These are phyloP conservation scores for Scleroderma bovista DNA, from an alignment of 768 basidiomycete species.

Conservation along the genomic window DNA sequence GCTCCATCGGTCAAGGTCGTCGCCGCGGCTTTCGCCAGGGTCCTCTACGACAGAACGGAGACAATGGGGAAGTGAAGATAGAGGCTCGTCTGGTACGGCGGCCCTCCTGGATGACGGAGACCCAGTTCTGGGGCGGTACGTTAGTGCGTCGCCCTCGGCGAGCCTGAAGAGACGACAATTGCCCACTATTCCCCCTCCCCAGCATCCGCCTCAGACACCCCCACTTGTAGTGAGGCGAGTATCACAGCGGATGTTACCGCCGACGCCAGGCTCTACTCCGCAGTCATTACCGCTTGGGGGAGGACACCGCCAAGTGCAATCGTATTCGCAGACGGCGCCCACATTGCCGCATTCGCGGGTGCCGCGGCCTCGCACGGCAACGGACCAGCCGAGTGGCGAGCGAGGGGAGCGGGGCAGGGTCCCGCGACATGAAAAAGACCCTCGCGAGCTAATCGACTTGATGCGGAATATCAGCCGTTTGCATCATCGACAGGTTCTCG, in stretches of 20 bases:
- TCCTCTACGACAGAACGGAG: not conserved
- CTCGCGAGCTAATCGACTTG: conserved; percentile 22
- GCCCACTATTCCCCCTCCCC: conserved; percentile 26
- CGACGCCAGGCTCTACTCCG: conserved; percentile 27
- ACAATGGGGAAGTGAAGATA: conserved; percentile 3
- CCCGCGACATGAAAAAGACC: conserved; percentile 23
- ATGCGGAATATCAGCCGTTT: conserved; percentile 21
- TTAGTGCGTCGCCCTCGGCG: conserved; percentile 9
- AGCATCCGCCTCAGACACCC: conserved; percentile 10
- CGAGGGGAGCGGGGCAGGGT: conserved; percentile 8
- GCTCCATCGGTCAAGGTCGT: conserved; percentile 24
- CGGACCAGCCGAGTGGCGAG: conserved; percentile 4
- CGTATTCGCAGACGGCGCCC: conserved; percentile 11
- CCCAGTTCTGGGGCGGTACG: conserved; percentile 1
- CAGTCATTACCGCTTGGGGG: conserved; percentile 11
- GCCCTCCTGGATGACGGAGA: conserved; percentile 16
- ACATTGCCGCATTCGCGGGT: conserved; percentile 4
- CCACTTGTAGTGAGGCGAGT: conserved; percentile 14
- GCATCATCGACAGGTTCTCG: conserved; percentile 24
- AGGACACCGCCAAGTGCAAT: conserved; percentile 18
- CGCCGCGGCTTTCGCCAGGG: conserved; percentile 15
- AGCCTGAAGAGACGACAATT: conserved; percentile 24
- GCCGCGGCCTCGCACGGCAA: conserved; percentile 13
- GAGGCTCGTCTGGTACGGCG: conserved; percentile 9
- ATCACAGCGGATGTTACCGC: conserved; percentile 38